A percentile compares a stretch with the other conserved stretches of the same genome.
phyloP scores from a whole-genome alignment of 805 yeast genomes.

The Saccharomycopsis babjevae region DNA sequence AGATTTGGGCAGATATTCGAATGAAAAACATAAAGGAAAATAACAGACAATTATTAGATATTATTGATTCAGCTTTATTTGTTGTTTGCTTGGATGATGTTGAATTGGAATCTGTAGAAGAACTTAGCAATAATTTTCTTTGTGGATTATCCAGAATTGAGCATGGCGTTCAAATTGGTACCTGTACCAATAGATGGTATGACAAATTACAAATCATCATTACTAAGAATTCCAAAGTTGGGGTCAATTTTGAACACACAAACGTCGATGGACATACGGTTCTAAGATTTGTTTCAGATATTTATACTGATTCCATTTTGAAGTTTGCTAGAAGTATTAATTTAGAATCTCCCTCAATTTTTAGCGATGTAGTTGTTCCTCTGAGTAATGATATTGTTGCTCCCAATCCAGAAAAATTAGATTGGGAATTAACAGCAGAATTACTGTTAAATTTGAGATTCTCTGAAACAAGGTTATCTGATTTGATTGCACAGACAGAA shows the following conservation, averaged over 20 bases:
- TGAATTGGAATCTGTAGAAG: conserved; percentile 46
- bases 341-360: conserved; percentile 33
- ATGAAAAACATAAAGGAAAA: conserved; percentile 31
- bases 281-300: conserved; percentile 75
- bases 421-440: conserved; percentile 77
- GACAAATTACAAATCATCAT: conserved; percentile 83
- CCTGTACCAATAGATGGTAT: conserved; percentile 92
- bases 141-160: conserved; percentile 76
- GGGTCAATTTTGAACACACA: conserved; percentile 87
- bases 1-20: conserved; percentile 77
- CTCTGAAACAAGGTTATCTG: conserved; percentile 84
- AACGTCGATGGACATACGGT: conserved; percentile 97
- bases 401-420: conserved; percentile 47
- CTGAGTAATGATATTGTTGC: conserved; percentile 24
- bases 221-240: conserved; percentile 84
- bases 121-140: conserved; percentile 71
- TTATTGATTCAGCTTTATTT: conserved; percentile 75
- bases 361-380: neutral
- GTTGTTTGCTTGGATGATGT: conserved; percentile 77
- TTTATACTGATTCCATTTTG: conserved; percentile 82
- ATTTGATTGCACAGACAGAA: conserved; percentile 82
- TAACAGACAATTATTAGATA: conserved; percentile 64
- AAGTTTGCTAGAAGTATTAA: conserved; percentile 80
- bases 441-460: conserved; percentile 71
- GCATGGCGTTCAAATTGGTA: conserved; percentile 84